Evolutionary conservation across 306 rosid genomes (phyloP).

Genomic region (Malus asiatica): DNA sequence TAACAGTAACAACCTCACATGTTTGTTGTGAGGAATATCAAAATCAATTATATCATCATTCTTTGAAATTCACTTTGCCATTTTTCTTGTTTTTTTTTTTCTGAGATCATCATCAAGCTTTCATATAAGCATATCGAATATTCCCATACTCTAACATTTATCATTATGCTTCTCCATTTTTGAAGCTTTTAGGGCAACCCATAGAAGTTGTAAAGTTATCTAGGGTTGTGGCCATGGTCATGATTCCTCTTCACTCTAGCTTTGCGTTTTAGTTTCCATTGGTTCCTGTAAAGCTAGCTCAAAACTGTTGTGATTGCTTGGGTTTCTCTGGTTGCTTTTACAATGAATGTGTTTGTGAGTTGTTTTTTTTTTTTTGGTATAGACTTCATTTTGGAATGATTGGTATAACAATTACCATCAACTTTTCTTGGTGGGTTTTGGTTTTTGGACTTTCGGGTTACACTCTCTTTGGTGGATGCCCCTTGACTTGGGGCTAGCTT

Average conservation of each 20-base stretch:
- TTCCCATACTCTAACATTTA: constrained; percentile 3
- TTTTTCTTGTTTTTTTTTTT: no score
- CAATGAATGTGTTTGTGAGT: constrained; percentile 39
- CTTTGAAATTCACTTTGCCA: no score
- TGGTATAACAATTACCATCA: no score
- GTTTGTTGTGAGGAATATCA: no score
- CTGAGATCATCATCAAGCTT: no score
- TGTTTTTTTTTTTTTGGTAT: constrained; percentile 4
- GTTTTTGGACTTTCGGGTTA: constrained; percentile 43
- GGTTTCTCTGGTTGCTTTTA: constrained; percentile 33
- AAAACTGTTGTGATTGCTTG: constrained; percentile 44
- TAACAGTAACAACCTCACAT: no score
- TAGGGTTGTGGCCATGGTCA: constrained; percentile 24
- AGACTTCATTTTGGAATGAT: no score
- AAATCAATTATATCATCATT: no score
- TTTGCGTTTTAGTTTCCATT: constrained; percentile 65
- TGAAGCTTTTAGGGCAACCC: constrained; percentile 61
- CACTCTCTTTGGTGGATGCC: constrained; percentile 57
- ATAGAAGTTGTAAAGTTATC: constrained; percentile 40
- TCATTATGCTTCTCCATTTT: constrained; percentile 42
- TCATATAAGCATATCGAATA: no score
- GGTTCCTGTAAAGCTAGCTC: constrained; percentile 59
- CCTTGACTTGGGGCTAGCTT: constrained; percentile 64
- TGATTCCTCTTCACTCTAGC: constrained; percentile 58
- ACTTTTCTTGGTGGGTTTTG: constrained; percentile 41